These are phyloP conservation scores for Murraya koenigii DNA, from an alignment of 345 rosid species.

Conservation along the genomic window DNA sequence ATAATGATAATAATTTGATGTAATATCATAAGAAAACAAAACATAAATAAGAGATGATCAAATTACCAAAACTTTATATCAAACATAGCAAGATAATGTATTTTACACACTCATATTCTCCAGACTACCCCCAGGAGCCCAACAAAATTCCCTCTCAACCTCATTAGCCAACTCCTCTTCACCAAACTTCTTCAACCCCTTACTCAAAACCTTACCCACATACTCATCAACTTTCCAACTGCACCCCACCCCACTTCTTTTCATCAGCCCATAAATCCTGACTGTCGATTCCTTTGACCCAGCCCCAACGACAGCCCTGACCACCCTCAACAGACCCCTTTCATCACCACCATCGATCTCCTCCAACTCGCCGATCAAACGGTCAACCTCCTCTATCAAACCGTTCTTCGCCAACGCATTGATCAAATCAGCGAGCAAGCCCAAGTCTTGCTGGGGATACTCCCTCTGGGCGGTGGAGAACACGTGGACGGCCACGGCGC, in stretches of 20 bases:
- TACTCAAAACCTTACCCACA: conserved; percentile 49
- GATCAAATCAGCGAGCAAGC: conserved; percentile 60
- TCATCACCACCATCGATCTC: conserved; percentile 42
- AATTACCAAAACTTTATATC: background rate
- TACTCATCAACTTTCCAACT: conserved; percentile 62
- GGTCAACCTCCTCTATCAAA: conserved; percentile 49
- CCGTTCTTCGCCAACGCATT: conserved; percentile 51
- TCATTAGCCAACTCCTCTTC: conserved; percentile 51
- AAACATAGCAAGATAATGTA: background rate
- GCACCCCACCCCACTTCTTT: conserved; percentile 58
- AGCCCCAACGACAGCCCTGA: conserved; percentile 56
- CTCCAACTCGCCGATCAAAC: conserved; percentile 51
- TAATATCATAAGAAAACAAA: background rate
- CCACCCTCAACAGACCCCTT: conserved; percentile 45
- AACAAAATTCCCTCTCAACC: conserved; percentile 44
- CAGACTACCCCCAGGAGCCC: conserved; percentile 15
- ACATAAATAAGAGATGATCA: background rate
- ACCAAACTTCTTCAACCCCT: conserved; percentile 62
- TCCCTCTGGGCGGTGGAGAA: conserved; percentile 64
- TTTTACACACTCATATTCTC: conserved; percentile 13
- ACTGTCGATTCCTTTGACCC: conserved; percentile 72
- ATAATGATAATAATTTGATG: too few relatives aligned
- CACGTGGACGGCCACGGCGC: conserved; percentile 68
- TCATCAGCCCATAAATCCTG: conserved; percentile 63
- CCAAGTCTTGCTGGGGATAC: conserved; percentile 49